phyloP scores from a whole-genome alignment of 441 rosid species.

The Biscutella laevigata region DNA sequence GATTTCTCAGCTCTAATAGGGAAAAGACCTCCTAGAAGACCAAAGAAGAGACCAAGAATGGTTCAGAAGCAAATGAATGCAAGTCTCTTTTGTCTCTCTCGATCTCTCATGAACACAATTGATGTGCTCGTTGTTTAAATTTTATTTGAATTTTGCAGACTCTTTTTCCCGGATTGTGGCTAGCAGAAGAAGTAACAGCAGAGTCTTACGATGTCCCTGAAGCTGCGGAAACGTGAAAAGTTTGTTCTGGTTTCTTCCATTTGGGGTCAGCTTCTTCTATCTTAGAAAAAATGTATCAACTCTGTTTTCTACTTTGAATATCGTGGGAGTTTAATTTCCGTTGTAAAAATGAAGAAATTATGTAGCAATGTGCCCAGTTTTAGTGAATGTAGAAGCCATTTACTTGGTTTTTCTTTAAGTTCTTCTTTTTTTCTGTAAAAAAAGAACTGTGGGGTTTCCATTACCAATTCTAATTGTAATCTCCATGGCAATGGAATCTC shows the following conservation, averaged over 20 bases:
- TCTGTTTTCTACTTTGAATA: conserved; percentile 16
- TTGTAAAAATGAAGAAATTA: conserved; percentile 22
- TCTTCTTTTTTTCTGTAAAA: conserved; percentile 20
- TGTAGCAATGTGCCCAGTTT: conserved; percentile 25
- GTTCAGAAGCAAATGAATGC: conserved; percentile 60
- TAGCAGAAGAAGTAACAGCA: conserved; percentile 40
- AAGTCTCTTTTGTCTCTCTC: not conserved
- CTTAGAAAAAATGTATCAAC: conserved; percentile 19
- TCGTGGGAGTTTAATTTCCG: not conserved
- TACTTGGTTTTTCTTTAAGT: conserved; percentile 10
- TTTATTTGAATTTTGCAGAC: conserved; percentile 31
- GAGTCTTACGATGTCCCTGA: conserved; percentile 48
- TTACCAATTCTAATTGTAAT: conserved; percentile 29
- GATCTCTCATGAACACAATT: not conserved
- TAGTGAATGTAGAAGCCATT: conserved; percentile 22
- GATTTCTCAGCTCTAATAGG: conserved; percentile 48
- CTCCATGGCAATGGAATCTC: conserved; percentile 25
- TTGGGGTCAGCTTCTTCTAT: conserved; percentile 4
- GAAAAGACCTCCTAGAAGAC: conserved; percentile 46
- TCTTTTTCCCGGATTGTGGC: conserved; percentile 53
- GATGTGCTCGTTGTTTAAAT: not conserved
- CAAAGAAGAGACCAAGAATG: conserved; percentile 50
- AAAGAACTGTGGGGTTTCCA: conserved; percentile 16
- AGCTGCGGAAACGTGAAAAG: conserved; percentile 35
- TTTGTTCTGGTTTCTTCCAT: not conserved